Evolutionary conservation across 2,329 filamentous ascomycete genomes (phyloP), one percentile per base, ranked within the genome.

Genomic region (Colletotrichum somersetense): DNA sequence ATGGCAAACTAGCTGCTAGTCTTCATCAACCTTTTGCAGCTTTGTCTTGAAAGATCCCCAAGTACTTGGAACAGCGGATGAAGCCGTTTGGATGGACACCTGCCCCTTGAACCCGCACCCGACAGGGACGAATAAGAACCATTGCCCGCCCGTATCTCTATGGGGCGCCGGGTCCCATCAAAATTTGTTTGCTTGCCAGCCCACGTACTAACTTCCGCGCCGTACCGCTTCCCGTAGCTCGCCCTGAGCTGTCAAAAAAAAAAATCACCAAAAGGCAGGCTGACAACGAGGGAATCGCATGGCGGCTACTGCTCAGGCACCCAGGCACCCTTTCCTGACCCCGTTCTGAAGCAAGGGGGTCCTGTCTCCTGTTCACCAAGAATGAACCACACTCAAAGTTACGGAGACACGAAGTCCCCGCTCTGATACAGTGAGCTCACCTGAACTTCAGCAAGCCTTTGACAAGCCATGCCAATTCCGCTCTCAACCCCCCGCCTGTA

Each of bases 211-310:
- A 70, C 70, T 70, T 72, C 70, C 70, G 70, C 44, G 70, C 70
- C 70, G 70, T 72, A 72, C 70, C 70, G 70, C 70, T 65, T 72
- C 70, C 70, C 70, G 70, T 59, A 56, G 59, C 42, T 59, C 59
- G 59, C 52, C 55, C 59, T 72, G 55, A 65, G 61, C 59, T 70
- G 61, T 70, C 59, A 69, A 50, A 20, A 35, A 26, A 44, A 44
- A 40, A 40, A 14, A 14, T 12, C 10, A 11, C 8, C 53, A 40
- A 52, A 33, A 58, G 16, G 46, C 65, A 44, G 33, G 46, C 66
- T 35, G 40, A 70, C 59, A 48, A 53, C 30, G 33, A 62, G 59
- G 48, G 59, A 65, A 53, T 58, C 26, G 64, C 55, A 56, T 38
- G 48, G 46, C 35, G 48, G 55, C 35, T 61, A 38, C 33, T 68